Evolutionary conservation across 2,329 filamentous ascomycete genomes (phyloP).

Genomic region (Ophiocordyceps unilateralis): DNA sequence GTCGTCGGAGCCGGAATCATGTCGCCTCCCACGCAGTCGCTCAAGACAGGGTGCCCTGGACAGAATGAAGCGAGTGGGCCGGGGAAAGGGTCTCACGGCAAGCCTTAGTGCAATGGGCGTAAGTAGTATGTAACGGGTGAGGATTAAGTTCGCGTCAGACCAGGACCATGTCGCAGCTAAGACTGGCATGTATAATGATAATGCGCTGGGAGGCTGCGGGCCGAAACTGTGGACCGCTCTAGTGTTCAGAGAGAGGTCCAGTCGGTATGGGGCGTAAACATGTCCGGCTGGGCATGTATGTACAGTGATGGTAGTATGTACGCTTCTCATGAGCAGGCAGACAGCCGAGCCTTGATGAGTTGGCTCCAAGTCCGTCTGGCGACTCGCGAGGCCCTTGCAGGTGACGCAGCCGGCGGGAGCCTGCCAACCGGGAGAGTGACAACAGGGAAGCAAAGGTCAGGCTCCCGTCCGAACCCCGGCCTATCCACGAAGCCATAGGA

Average conservation of each 20-base stretch:
- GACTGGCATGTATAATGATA: slow-evolving; percentile 1
- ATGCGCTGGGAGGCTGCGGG: background rate
- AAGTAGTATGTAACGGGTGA: slow-evolving; percentile 1
- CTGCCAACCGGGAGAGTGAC: background rate
- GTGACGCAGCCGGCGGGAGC: slow-evolving; percentile 1
- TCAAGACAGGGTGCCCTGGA: too few species aligned
- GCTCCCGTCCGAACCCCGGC: background rate
- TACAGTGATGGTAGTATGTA: background rate
- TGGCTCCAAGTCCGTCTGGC: background rate
- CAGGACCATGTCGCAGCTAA: slow-evolving; percentile 2
- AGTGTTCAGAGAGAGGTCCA: background rate
- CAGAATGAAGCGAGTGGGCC: background rate
- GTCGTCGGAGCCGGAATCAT: background rate
- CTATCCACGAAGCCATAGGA: background rate
- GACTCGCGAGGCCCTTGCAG: background rate
- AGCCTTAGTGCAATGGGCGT: background rate
- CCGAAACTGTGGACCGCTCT: background rate
- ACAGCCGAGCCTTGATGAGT: background rate
- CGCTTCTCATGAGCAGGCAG: background rate
- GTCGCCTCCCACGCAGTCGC: background rate
- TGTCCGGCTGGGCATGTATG: slow-evolving; percentile 1
- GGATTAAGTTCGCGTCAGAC: slow-evolving; percentile 2
- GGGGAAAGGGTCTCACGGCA: background rate
- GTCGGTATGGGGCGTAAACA: slow-evolving; percentile 1
- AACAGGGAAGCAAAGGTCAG: background rate